These are phyloP conservation scores for Barnettozyma sucrosica DNA, from an alignment of 805 yeast genomes.

Conservation along the genomic window DNA sequence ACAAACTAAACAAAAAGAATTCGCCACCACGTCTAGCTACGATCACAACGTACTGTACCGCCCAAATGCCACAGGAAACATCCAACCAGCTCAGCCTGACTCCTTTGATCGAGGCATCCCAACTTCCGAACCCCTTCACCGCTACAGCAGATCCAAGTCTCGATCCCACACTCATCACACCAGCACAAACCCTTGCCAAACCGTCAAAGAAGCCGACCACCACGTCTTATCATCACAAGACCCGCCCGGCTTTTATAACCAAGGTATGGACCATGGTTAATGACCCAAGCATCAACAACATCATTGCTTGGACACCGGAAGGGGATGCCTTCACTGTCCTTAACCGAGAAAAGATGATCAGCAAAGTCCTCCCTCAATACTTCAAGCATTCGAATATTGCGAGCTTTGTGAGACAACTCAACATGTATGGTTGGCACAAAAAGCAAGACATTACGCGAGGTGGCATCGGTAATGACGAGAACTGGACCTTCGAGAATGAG, in stretches of 20 bases:
- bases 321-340: slow-evolving; percentile 82
- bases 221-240: slow-evolving; percentile 28
- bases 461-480: slow-evolving; percentile 63
- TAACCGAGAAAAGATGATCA: slow-evolving; percentile 79
- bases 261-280: slow-evolving; percentile 96
- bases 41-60: not conserved
- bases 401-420: slow-evolving; percentile 89
- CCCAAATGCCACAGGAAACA: not conserved
- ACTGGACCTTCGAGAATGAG: slow-evolving; percentile 85
- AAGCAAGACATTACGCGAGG: slow-evolving; percentile 89
- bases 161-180: not conserved
- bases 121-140: not conserved
- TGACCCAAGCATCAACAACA: slow-evolving; percentile 61
- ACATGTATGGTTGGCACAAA: slow-evolving; percentile 99
- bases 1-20: not conserved
- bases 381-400: slow-evolving; percentile 96
- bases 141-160: not conserved
- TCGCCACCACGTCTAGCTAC: not conserved
- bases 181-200: not conserved
- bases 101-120: not conserved
- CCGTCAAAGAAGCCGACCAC: not conserved
- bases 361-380: slow-evolving; percentile 77
- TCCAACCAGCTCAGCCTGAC: slow-evolving; percentile 1
- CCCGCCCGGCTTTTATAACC: slow-evolving; percentile 85
- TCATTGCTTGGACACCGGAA: slow-evolving; percentile 79